Base-by-base conservation (phyloP, 2,329 filamentous ascomycete genomes). In the Fusarium siculi region DNA sequence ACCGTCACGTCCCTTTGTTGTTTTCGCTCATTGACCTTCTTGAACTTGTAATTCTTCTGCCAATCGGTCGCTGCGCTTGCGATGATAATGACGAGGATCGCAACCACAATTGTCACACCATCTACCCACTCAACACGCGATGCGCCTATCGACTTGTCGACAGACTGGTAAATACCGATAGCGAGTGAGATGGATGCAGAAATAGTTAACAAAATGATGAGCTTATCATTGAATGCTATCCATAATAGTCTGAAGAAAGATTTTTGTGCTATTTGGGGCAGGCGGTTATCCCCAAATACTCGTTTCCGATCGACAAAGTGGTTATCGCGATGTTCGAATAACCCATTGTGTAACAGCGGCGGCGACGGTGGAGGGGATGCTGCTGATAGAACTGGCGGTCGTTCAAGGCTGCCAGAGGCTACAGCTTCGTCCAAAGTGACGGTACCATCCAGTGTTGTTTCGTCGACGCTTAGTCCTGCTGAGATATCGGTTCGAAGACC, bases 211-310 rank as follows among this genome's bases (percentile, higher is more conserved):
- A 94, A 83, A 61, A 94, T 92, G 58, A 94, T 84, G 16, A 95
- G 90, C 77, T 95, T 95, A 81, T 95, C 93, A 78, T 95, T 94
- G 82, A 93, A 94, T 3, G 93, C 92, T 76, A 94, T 92, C 93
- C 93, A 95, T 70, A 82, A 75, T 56, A 95, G 83, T 77, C 91
- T 86, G 68, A 92, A 84, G 57, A 95, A 90, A 43, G 85, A 91
- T 79, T 94, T 94, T 30, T 90, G 85, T 77, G 92, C 93, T 76
- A 89, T 89, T 73, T 89, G 90, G 0, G 78, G 82, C 4, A 79
- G 78, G 12, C 77, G 77, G 55, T 95, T 95, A 70, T 90, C 88
- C 59, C 89, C 90, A 79, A 90, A 95, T 12, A 95, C 85, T 40
- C 92, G 89, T 77, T 88, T 92, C 28, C 93, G 90, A 76, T 95